Conservation (phyloP, 257 asterid species). For the Sherardia arvensis region DNA sequence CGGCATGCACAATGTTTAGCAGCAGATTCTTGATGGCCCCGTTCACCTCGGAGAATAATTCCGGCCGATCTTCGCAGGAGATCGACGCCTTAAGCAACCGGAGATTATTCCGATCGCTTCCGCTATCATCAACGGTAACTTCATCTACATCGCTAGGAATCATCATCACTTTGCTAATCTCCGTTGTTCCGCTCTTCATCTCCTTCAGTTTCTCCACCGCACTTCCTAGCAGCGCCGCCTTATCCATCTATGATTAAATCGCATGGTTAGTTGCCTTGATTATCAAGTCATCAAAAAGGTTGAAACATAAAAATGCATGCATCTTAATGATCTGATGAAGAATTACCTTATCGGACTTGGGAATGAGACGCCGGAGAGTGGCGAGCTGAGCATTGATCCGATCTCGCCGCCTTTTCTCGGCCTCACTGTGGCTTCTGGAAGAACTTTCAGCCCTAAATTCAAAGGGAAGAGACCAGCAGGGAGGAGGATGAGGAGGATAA, state of each 20-base stretch:
- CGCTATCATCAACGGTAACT: slow-evolving; percentile 21
- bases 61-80: slow-evolving; percentile 74
- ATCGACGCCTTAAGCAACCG: slow-evolving; percentile 38
- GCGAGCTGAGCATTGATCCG: slow-evolving; percentile 77
- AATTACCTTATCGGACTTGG: slow-evolving; percentile 66
- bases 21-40: slow-evolving; percentile 40
- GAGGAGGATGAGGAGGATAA: slow-evolving; percentile 19
- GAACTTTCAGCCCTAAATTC: slow-evolving; percentile 28
- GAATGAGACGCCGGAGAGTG: slow-evolving; percentile 64
- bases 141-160: slow-evolving; percentile 65
- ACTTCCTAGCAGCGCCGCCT: slow-evolving; percentile 74
- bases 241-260: too few relatives aligned
- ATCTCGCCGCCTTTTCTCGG: slow-evolving; percentile 83
- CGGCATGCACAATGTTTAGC: slow-evolving; percentile 37
- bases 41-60: slow-evolving; percentile 50
- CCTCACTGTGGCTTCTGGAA: slow-evolving; percentile 70
- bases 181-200: slow-evolving; percentile 41
- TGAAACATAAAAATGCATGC: background rate
- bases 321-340: background rate
- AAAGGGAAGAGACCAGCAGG: slow-evolving; percentile 20
- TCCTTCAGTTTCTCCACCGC: slow-evolving; percentile 74
- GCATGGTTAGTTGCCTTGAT: background rate
- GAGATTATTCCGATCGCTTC: background rate
- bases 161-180: slow-evolving; percentile 31
- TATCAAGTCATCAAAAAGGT: background rate